phyloP scores from a whole-genome alignment of 2,329 filamentous ascomycete genomes.

The Thelonectria blattea region DNA sequence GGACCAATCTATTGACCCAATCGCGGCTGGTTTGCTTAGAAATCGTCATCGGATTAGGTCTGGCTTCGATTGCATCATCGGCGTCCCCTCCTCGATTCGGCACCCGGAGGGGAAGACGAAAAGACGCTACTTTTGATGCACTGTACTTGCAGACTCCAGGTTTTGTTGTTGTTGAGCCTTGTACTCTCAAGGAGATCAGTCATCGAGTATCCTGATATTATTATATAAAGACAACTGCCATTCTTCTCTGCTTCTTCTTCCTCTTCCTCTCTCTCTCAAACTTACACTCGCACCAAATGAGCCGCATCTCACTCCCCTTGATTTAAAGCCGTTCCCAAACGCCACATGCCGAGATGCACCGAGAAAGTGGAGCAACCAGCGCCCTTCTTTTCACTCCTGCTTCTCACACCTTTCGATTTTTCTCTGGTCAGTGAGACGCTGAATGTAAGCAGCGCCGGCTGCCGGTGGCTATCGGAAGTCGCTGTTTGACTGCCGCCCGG shows the following conservation, averaged over 20 bases:
- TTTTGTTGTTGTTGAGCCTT: not conserved
- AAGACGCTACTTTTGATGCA: too few species aligned
- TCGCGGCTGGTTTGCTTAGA: conserved; percentile 31
- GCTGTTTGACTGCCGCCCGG: not conserved
- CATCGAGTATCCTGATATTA: too few species aligned
- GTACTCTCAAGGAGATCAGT: not conserved
- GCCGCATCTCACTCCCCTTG: not conserved
- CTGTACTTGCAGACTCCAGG: not conserved
- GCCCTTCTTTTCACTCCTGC: too few species aligned
- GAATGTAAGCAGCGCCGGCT: not conserved
- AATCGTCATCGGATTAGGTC: conserved; percentile 35
- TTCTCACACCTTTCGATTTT: too few species aligned
- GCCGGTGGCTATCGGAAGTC: not conserved
- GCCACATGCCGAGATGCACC: not conserved
- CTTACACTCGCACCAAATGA: too few species aligned
- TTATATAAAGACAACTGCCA: too few species aligned
- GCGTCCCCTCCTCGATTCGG: conserved; percentile 29
- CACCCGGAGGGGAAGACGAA: conserved; percentile 8
- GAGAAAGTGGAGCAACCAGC: not conserved
- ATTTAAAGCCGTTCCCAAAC: not conserved
- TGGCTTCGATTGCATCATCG: conserved; percentile 36
- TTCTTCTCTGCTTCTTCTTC: too few species aligned
- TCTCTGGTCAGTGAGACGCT: not conserved
- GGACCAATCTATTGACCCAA: not conserved
- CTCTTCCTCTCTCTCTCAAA: too few species aligned